A percentile compares a stretch with the other conserved stretches of the same genome.
Evolutionary conservation across 106 monocot species (phyloP).

Genomic region (Dendrobium officinale): DNA sequence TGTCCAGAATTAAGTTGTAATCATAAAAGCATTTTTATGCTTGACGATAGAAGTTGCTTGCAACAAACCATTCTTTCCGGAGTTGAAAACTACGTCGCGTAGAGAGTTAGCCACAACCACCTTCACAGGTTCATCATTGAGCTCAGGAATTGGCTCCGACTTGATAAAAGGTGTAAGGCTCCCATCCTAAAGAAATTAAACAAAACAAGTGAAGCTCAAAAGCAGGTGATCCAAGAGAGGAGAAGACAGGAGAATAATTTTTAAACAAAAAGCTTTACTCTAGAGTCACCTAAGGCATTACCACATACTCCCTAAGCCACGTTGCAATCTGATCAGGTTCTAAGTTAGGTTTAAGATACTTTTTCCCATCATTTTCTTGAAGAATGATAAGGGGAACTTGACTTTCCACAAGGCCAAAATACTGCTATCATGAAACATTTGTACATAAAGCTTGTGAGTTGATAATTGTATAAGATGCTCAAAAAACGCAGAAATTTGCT

Average conservation of each 20-base stretch:
- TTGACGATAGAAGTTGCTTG: not conserved
- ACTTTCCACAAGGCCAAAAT: slow-evolving; percentile 66
- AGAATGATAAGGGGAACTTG: slow-evolving; percentile 69
- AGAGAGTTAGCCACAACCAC: slow-evolving; percentile 78
- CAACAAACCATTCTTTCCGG: slow-evolving; percentile 76
- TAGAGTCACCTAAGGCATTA: not conserved
- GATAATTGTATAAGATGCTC: not conserved
- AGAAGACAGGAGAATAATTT: not conserved
- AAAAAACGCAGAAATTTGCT: not conserved
- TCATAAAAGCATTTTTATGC: not conserved
- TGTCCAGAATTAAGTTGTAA: not conserved
- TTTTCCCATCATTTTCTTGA: slow-evolving; percentile 47
- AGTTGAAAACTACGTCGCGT: slow-evolving; percentile 56
- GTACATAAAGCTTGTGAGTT: slow-evolving; percentile 5
- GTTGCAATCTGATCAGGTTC: slow-evolving; percentile 53
- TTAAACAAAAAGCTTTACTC: not conserved
- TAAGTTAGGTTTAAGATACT: slow-evolving; percentile 67
- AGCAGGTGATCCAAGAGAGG: not conserved
- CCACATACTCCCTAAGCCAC: slow-evolving; percentile 72
- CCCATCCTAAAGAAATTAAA: slow-evolving; percentile 52
- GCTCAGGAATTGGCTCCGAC: slow-evolving; percentile 90
- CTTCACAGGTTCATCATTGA: slow-evolving; percentile 81
- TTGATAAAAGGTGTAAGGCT: slow-evolving; percentile 53
- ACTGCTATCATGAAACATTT: slow-evolving; percentile 40
- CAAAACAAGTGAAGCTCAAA: slow-evolving; percentile 3